Percentiles rank a stretch among this genome's conserved stretches.
These are phyloP conservation scores for Clarkia xantiana DNA, from an alignment of 345 rosid genomes.

Conservation along the genomic window DNA sequence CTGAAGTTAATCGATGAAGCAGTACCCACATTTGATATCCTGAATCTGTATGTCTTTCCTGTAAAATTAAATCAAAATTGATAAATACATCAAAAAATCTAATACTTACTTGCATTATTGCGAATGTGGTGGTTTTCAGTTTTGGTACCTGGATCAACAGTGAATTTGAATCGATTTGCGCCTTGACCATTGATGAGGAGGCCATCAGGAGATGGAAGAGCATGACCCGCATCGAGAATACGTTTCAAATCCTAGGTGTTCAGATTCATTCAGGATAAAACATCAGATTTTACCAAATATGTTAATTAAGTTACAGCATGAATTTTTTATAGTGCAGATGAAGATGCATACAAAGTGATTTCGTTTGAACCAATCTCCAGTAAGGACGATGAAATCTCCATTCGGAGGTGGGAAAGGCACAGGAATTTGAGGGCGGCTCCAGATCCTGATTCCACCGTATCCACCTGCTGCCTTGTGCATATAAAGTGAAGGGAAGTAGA, in stretches of 20 bases:
- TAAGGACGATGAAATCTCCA: slow-evolving; percentile 54
- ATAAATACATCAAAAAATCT: no score
- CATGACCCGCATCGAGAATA: slow-evolving; percentile 41
- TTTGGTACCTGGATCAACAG: slow-evolving; percentile 55
- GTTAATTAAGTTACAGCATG: not conserved
- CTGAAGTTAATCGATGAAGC: slow-evolving; percentile 63
- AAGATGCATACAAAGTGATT: slow-evolving; percentile 45
- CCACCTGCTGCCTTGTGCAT: slow-evolving; percentile 96
- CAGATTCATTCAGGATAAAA: not conserved
- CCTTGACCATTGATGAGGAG: slow-evolving; percentile 92
- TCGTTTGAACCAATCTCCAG: slow-evolving; percentile 82
- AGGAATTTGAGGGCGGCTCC: slow-evolving; percentile 77
- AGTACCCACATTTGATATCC: slow-evolving; percentile 77
- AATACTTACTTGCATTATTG: no score
- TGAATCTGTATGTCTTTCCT: slow-evolving; percentile 77
- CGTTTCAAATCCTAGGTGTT: slow-evolving; percentile 26
- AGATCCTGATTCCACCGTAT: slow-evolving; percentile 65
- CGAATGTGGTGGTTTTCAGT: no score
- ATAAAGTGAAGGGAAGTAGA: slow-evolving; percentile 70
- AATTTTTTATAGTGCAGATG: slow-evolving; percentile 2
- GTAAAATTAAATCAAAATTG: slow-evolving; percentile 1
- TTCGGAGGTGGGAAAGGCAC: slow-evolving; percentile 70
- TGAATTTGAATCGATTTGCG: slow-evolving; percentile 53
- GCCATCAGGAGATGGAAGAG: slow-evolving; percentile 64
- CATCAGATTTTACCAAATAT: not conserved